Conservation (phyloP, 768 basidiomycete species). For the Boletus rex-veris region DNA sequence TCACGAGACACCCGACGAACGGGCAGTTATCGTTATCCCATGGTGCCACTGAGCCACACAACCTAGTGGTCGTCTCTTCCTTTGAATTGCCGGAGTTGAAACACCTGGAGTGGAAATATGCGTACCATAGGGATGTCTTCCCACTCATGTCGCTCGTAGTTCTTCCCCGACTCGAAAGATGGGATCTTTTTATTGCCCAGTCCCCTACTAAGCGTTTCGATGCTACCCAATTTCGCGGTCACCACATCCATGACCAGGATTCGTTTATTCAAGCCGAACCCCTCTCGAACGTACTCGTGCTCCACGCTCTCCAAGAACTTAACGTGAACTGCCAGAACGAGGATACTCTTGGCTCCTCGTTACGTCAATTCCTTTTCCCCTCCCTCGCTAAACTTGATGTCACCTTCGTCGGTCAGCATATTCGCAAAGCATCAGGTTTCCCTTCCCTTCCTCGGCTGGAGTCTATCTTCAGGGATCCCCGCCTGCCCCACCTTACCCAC, state of each 20-base stretch:
- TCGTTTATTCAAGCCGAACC: conserved; percentile 29
- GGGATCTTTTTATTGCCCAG: conserved; percentile 44
- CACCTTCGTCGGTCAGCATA: conserved; percentile 34
- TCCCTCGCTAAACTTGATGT: conserved; percentile 44
- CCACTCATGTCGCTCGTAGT: conserved; percentile 41
- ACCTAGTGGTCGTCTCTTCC: conserved; percentile 12
- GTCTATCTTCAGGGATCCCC: conserved; percentile 54
- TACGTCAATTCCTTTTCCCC: conserved; percentile 46
- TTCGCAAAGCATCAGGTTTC: conserved; percentile 17
- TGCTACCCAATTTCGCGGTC: conserved; percentile 27
- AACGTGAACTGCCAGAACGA: conserved; percentile 41
- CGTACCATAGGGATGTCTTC: conserved; percentile 40
- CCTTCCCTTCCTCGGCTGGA: conserved; percentile 47
- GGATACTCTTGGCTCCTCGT: conserved; percentile 36
- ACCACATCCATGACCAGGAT: conserved; percentile 29
- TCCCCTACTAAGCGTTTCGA: conserved; percentile 28
- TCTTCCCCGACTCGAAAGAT: conserved; percentile 39
- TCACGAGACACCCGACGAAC: conserved; percentile 9
- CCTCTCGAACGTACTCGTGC: conserved; percentile 28
- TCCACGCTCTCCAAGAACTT: conserved; percentile 38
- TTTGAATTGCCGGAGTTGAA: conserved; percentile 39
- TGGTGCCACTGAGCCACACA: conserved; percentile 4
- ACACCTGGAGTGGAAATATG: conserved; percentile 47
- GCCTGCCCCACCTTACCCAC: conserved; percentile 47
- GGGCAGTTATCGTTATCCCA: conserved; percentile 6